Evolutionary conservation across 345 rosid genomes (phyloP), one percentile per base, ranked within the genome.

Genomic region (thale cress (Arabidopsis thaliana)): DNA sequence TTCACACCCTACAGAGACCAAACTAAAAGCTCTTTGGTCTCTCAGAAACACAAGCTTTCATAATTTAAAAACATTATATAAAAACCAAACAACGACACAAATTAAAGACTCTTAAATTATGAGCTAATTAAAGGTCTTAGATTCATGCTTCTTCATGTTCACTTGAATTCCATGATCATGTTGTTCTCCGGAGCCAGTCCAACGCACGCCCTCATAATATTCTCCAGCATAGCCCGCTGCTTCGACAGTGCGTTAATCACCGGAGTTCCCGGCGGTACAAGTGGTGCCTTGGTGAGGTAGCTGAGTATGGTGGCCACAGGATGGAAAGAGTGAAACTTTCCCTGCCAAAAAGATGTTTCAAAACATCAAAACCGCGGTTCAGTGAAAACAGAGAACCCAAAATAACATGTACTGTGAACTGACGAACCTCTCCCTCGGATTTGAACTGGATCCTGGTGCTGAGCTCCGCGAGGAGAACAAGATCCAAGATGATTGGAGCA

Each of bases 171-270:
- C 85, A 95, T 64, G 69, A 92, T 95, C 99, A 95, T 95, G 87
- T 95, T 92, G 86, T 92, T 95, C 76, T 95, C 99, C 1, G 99
- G 97, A 24, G 99, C 88, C 82, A 95, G 78, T 2, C 99, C 99
- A 58, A 95, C 82, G 60, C 99, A 95, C 28, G 97, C 97, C 85
- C 99, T 86, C 74, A 95, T 56, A 42, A 95, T 92, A 83, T 95
- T 95, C 91, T 95, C 99, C 46, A 92, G 89, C 99, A 95, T 95
- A 0, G 99, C 97, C 4, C 99, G 83, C 82, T 95, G 99, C 90
- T 95, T 95, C 2, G 97, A 81, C 67, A 95, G 85, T 1, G 99
- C 99, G 60, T 95, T 95, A 77, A 95, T 97, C 81, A 95, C 97
- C 0, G 97, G 97, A 3, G 97, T 90, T 67, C 97, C 97, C 2